Base-by-base conservation (phyloP, 169 alveolate genomes). In the Plasmodium vivax region DNA sequence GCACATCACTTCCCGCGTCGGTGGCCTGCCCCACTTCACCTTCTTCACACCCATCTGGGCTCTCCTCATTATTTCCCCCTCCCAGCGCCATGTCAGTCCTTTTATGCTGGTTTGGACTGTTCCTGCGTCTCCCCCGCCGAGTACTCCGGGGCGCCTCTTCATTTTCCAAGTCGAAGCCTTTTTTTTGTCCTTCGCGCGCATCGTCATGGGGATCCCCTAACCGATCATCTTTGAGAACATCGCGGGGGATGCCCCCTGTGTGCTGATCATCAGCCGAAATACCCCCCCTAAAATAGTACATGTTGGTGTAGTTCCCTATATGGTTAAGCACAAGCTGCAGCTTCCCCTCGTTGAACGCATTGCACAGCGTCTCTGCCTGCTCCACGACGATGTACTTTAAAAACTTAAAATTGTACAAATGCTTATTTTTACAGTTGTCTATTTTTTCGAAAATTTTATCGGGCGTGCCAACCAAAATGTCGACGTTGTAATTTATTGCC, bases 391-490 rank as follows among this genome's bases (percentile, higher is more conserved):
- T 10, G 74, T 91, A 91, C 74, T 91, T 91, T 82, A 91, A 91
- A 82, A 91, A 91, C 74, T 91, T 91, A 45, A 91, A 91, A 91
- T 91, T 91, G 58, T 91, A 91, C 62, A 91, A 91, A 91, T 91
- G 95, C 58, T 91, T 91, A 82, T 91, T 91, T 74, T 82, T 91
- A 16, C 34, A 68, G 82, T 91, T 91, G 36, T 91, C 95, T 71
- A 91, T 36, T 73, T 91, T 91, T 82, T 91, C 95, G 75, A 91
- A 91, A 82, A 91, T 82, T 82, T 91, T 91, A 91, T 91, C 95
- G 4, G 95, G 95, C 8, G 95, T 91, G 3, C 95, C 95, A 71
- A 91, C 56, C 73, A 91, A 27, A 41, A 91, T 68, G 36, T 91
- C 95, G n/a, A 91, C 47, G 34, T 91, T 91, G 51, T 91, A 82